Base-by-base conservation (phyloP, 2,329 filamentous ascomycete species). In the Westerdykella aurantiaca region DNA sequence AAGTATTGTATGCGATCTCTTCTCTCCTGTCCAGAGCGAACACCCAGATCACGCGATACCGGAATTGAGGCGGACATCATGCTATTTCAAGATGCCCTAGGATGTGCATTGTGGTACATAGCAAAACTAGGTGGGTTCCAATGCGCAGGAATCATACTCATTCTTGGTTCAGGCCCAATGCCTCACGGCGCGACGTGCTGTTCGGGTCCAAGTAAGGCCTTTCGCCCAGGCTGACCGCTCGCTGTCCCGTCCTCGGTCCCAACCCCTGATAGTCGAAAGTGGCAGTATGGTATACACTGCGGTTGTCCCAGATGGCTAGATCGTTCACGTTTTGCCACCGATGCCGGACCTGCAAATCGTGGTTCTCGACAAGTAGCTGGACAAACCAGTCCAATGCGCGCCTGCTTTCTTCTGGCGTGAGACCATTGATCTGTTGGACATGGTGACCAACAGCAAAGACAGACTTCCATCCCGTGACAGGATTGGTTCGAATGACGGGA, bases 281-380 rank as follows among this genome's bases (percentile, higher is more conserved):
- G 0, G 79, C 80, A 25, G 74, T 75, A 50, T 81, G 78, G 51
- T 77, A 80, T 0, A 70, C 72, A 43, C 73, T 75, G 7, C 78
- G 66, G 49, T 85, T 85, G 55, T 85, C 81, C 82, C 82, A 85
- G 45, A 85, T 81, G 1, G 79, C 75, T 63, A 56, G 31, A 54
- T 75, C 72, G 48, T 77, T 74, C 47, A 60, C 49, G 47, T 73
- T 73, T 56, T 67, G 61, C 75, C 74, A 78, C 48, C 69, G 66
- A 50, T 72, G 69, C 16, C 75, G 52, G 4, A 76, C 72, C 52
- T 75, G 73, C 42, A 76, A 51, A 48, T 78, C 74, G 51, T 77
- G 75, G 53, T 74, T 77, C 44, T 74, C 66, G 1, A 64, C 54
- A 12, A 77, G 64, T 9, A 72, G 45, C 22, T 59, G 49, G 5